Conservation (phyloP, 768 basidiomycete genomes). For the Suillus brevipes region DNA sequence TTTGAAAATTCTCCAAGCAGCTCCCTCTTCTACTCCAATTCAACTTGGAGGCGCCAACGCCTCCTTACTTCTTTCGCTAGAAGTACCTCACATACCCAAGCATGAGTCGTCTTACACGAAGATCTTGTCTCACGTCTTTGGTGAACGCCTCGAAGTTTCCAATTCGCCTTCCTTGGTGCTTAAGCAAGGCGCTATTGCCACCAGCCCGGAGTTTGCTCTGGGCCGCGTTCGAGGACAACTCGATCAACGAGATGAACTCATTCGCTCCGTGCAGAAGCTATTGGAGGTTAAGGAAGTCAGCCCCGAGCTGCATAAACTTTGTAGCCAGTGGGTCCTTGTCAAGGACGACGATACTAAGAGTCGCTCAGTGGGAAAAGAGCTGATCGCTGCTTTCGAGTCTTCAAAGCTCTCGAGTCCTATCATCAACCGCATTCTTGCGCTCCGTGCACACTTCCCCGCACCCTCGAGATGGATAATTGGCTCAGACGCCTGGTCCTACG, state of each 20-base stretch:
- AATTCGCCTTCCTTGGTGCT: constrained; percentile 79
- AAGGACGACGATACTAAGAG: constrained; percentile 73
- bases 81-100: constrained; percentile 70
- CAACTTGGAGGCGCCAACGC: constrained; percentile 45
- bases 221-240: constrained; percentile 86
- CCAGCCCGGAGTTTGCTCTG: constrained; percentile 92
- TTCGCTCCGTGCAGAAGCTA: constrained; percentile 62
- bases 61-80: constrained; percentile 19
- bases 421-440: constrained; percentile 56
- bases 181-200: constrained; percentile 71
- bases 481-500: constrained; percentile 97
- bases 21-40: constrained; percentile 43
- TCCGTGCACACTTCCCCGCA: constrained; percentile 62
- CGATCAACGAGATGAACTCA: constrained; percentile 70
- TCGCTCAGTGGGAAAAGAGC: constrained; percentile 54
- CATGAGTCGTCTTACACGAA: constrained; percentile 92
- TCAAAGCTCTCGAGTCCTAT: constrained; percentile 40
- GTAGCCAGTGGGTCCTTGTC: constrained; percentile 77
- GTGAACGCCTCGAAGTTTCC: constrained; percentile 74
- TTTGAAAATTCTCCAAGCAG: constrained; percentile 50
- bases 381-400: constrained; percentile 51
- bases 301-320: constrained; percentile 62
- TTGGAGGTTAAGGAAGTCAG: constrained; percentile 52
- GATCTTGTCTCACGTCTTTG: constrained; percentile 80
- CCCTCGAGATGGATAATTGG: constrained; percentile 95